These are phyloP conservation scores for Daldinia concentrica DNA, from an alignment of 495 filamentous ascomycete species.

Conservation along the genomic window DNA sequence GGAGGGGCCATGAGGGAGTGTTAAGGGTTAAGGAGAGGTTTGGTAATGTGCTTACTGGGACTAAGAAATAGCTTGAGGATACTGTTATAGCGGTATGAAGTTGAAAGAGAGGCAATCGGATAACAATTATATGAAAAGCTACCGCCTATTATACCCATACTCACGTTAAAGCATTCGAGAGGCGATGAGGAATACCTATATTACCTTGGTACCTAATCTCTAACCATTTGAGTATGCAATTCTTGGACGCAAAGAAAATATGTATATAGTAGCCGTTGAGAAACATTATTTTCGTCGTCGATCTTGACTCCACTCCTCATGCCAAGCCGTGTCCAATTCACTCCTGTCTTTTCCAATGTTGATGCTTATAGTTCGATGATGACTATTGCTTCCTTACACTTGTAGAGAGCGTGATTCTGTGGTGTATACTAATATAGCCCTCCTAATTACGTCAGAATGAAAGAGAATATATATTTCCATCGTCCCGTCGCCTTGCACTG, in stretches of 20 bases:
- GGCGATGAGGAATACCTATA: not conserved
- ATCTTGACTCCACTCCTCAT: not conserved
- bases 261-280: not conserved
- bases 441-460: not conserved
- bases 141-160: not conserved
- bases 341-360: not conserved
- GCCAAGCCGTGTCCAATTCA: not conserved
- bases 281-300: not conserved
- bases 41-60: not conserved
- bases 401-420: not conserved
- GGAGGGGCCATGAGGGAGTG: conserved; percentile 36
- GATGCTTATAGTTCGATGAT: not conserved
- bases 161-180: not conserved
- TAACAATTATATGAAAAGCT: too few relatives aligned
- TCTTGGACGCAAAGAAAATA: not conserved
- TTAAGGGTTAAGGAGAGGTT: conserved; percentile 32
- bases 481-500: not conserved
- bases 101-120: not conserved
- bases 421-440: not conserved
- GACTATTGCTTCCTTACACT: not conserved
- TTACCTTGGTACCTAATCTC: not conserved
- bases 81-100: not conserved
- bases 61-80: not conserved
- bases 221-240: not conserved
- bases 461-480: not conserved